These are phyloP conservation scores for Tolypocladium ovalisporum DNA, from an alignment of 2,329 filamentous ascomycete species.

Conservation along the genomic window DNA sequence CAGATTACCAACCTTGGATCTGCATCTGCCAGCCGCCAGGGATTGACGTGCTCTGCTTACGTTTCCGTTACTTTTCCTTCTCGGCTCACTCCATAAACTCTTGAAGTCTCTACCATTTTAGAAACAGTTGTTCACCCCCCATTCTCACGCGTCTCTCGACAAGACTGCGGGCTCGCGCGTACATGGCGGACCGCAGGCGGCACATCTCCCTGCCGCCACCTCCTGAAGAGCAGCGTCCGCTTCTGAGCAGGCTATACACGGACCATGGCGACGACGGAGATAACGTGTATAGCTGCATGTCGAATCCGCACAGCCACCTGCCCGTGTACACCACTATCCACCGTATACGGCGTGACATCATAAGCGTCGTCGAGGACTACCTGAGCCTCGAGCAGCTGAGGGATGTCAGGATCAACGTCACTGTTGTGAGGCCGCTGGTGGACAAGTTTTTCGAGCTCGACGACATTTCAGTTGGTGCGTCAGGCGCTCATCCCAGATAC, in stretches of 20 bases:
- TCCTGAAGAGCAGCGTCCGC: constrained; percentile 22
- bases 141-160: neutral
- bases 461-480: constrained; percentile 64
- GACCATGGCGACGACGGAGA: constrained; percentile 17
- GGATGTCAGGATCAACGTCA: constrained; percentile 71
- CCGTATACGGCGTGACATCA: constrained; percentile 53
- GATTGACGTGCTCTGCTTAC: no score
- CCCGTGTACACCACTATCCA: constrained; percentile 73
- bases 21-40: neutral
- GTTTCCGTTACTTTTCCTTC: no score
- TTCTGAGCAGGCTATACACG: constrained; percentile 21
- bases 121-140: neutral
- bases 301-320: constrained; percentile 50
- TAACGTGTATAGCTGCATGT: constrained; percentile 38
- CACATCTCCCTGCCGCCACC: constrained; percentile 19
- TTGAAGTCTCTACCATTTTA: neutral
- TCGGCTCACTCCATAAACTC: neutral
- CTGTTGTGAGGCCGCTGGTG: constrained; percentile 71
- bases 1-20: neutral
- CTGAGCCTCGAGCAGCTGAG: constrained; percentile 64
- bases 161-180: neutral
- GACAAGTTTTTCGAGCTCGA: constrained; percentile 70
- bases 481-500: neutral
- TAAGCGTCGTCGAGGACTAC: constrained; percentile 51
- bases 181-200: constrained; percentile 13